Base-by-base conservation (phyloP, 345 rosid genomes). In the Lumnitzera racemosa region DNA sequence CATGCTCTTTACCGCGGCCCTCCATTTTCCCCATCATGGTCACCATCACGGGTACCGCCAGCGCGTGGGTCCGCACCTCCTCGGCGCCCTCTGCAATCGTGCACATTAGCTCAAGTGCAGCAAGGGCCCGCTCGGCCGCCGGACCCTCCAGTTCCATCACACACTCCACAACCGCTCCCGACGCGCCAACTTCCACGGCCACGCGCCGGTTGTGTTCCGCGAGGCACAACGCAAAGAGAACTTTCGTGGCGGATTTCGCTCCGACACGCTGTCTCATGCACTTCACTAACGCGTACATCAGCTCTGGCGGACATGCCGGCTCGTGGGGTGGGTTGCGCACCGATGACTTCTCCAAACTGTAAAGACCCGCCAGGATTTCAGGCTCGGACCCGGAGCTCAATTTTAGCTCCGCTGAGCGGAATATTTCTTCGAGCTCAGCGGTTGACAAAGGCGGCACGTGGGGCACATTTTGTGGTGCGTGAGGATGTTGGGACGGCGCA, bases 31-130 rank as follows among this genome's bases (percentile, higher is more conserved):
- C 96, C 98, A 91, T 91, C 75, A 86, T 88, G 0, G 86, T 65
- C 55, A 91, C 98, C 96, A 91, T 91, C 62, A 80, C 95, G 11
- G 96, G 98, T 49, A 91, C 95, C 9, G 89, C 86, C 67, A 91
- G 80, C 5, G 89, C 91, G 67, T 88, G 98, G 20, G 79, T 69
- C 13, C 90, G 74, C 72, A 85, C 77, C 79, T 86, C 90, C 56
- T 87, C 88, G 20, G 91, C 89, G 23, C 95, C 96, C 66, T 81
- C 87, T 2, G 66, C 63, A 53, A 88, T 90, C 63, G 87, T 91
- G 57, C 95, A 88, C 70, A 83, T 75, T 24, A 86, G 83, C 79
- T 88, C 96, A 59, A 91, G 78, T 11, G 88, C 96, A 16, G 96
- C 95, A 49, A 91, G 63, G 2, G 86, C 96, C 14, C 96, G 70